Evolutionary conservation across 768 basidiomycete species (phyloP).

Genomic region (Podaxis carcinomalis): DNA sequence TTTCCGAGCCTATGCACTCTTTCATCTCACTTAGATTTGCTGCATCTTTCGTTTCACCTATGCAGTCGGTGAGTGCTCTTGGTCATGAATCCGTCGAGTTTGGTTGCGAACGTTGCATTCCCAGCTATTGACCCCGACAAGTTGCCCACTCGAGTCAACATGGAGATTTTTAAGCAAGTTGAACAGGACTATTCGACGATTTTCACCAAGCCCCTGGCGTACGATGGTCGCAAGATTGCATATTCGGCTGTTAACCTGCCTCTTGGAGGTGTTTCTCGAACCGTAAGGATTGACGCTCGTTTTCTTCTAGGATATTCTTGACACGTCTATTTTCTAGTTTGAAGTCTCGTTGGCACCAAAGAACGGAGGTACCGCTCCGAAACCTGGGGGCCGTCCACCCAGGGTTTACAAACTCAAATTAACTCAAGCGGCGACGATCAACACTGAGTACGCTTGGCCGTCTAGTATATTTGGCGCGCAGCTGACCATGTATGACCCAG

Average conservation of each 20-base stretch:
- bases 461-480: neutral
- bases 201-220: conserved; percentile 69
- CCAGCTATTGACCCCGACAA: conserved; percentile 65
- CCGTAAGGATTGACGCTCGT: conserved; percentile 30
- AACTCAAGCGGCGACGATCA: conserved; percentile 42
- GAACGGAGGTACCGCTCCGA: conserved; percentile 30
- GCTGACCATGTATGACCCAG: conserved; percentile 26
- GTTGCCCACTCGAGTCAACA: conserved; percentile 60
- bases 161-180: conserved; percentile 61
- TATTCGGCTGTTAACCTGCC: conserved; percentile 57
- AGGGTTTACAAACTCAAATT: conserved; percentile 64
- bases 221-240: conserved; percentile 75
- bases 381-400: conserved; percentile 33
- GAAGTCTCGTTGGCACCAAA: conserved; percentile 46
- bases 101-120: neutral
- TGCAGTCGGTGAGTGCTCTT: conserved; percentile 3
- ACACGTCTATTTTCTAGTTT: conserved; percentile 41
- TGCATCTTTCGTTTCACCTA: neutral
- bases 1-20: neutral
- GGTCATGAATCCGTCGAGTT: neutral
- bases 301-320: neutral
- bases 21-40: neutral
- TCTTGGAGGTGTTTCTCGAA: conserved; percentile 48
- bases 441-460: conserved; percentile 21
- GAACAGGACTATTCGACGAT: conserved; percentile 57